Conservation (phyloP, 352 stramenopile genomes). For the Pythium periplocum region DNA sequence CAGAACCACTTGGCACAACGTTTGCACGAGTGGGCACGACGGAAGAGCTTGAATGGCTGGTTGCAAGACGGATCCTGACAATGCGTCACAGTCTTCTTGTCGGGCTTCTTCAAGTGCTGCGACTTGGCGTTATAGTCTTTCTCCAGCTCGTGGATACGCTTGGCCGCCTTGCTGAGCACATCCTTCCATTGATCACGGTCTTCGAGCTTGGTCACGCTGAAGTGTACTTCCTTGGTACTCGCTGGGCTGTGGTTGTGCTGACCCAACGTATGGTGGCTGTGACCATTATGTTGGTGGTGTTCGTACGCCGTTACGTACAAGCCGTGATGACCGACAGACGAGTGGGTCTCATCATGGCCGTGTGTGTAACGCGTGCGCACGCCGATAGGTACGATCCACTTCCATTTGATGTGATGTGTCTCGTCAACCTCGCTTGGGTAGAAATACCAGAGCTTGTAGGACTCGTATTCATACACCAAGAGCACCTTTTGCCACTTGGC, state of each 20-base stretch:
- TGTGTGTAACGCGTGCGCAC: constrained; percentile 77
- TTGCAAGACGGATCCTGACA: constrained; percentile 68
- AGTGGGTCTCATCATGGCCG: constrained; percentile 79
- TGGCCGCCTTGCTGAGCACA: constrained; percentile 49
- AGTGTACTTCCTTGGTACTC: constrained; percentile 69
- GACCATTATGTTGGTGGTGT: constrained; percentile 36
- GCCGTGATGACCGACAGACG: constrained; percentile 78
- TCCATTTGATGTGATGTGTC: constrained; percentile 78
- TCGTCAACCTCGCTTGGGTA: constrained; percentile 83
- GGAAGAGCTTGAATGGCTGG: constrained; percentile 77
- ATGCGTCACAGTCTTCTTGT: constrained; percentile 78
- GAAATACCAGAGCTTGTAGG: constrained; percentile 88
- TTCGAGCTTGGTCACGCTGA: constrained; percentile 82
- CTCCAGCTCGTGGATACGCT: constrained; percentile 59
- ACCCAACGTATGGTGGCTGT: constrained; percentile 1
- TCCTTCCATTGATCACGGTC: constrained; percentile 80
- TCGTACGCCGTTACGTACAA: constrained; percentile 79
- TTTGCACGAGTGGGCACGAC: constrained; percentile 77
- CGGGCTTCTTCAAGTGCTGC: constrained; percentile 74
- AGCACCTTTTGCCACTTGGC: constrained; percentile 80
- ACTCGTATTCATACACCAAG: constrained; percentile 83
- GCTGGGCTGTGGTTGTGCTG: constrained; percentile 35
- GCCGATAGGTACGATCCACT: constrained; percentile 79
- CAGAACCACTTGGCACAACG: constrained; percentile 85
- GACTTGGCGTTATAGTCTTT: constrained; percentile 59